Evolutionary conservation across 2,329 filamentous ascomycete genomes (phyloP).

Genomic region (Colletotrichum tabaci): DNA sequence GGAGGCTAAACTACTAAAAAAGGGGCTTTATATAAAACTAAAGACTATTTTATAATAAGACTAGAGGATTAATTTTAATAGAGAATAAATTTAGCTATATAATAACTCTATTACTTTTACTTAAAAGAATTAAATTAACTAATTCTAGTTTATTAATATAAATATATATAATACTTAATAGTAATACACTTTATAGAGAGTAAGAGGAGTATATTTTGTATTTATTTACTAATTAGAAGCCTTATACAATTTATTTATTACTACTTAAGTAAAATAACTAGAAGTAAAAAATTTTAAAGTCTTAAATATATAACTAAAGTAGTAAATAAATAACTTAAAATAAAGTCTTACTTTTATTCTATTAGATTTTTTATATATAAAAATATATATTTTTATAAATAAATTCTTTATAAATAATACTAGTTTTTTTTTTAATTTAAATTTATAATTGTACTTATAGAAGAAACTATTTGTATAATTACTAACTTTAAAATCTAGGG

Average conservation of each 20-base stretch:
- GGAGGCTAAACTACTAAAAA: too few relatives aligned
- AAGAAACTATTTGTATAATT: neutral
- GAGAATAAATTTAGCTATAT: too few relatives aligned
- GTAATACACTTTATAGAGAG: too few relatives aligned
- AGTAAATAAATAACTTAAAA: neutral
- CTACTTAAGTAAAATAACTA: neutral
- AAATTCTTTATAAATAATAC: neutral
- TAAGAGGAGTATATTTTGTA: neutral
- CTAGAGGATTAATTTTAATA: too few relatives aligned
- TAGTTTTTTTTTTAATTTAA: neutral
- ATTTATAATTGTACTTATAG: neutral
- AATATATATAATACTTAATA: too few relatives aligned
- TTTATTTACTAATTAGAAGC: neutral
- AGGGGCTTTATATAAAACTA: too few relatives aligned
- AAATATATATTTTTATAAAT: neutral
- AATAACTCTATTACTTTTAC: too few relatives aligned
- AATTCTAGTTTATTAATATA: too few relatives aligned
- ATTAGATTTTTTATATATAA: neutral
- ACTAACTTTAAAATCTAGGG: neutral
- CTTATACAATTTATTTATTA: neutral
- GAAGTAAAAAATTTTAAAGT: neutral
- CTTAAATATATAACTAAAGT: neutral
- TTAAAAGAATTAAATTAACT: too few relatives aligned
- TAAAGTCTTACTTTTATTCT: neutral
- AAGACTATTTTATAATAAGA: too few relatives aligned